phyloP scores from a whole-genome alignment of 495 filamentous ascomycete genomes.

The Penicillium crystallinum region DNA sequence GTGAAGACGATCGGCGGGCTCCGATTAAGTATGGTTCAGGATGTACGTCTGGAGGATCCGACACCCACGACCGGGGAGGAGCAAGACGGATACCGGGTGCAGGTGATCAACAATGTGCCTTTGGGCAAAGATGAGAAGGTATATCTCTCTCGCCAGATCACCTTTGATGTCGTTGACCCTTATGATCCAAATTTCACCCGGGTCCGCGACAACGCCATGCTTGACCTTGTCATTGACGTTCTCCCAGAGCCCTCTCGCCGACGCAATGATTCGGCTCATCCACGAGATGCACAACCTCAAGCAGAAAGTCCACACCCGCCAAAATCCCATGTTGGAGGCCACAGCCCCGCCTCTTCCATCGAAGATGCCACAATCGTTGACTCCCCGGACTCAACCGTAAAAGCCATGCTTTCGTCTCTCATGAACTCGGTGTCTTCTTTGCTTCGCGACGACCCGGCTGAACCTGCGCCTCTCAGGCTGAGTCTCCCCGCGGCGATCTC shows the following conservation, averaged over 20 bases:
- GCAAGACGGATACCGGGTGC: slow-evolving; percentile 62
- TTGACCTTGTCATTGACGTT: slow-evolving; percentile 67
- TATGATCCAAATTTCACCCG: slow-evolving; percentile 80
- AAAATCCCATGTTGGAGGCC: slow-evolving; percentile 14
- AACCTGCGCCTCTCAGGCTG: slow-evolving; percentile 33
- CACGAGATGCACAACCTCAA: slow-evolving; percentile 26
- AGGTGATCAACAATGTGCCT: slow-evolving; percentile 70
- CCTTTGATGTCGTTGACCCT: slow-evolving; percentile 63
- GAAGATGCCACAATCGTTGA: slow-evolving; percentile 27
- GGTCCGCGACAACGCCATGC: slow-evolving; percentile 61
- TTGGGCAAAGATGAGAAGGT: slow-evolving; percentile 89
- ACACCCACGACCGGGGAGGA: slow-evolving; percentile 21
- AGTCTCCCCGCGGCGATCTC: slow-evolving; percentile 64
- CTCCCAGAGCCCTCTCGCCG: slow-evolving; percentile 34
- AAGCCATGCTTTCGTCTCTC: slow-evolving; percentile 49
- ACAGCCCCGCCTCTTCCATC: slow-evolving; percentile 15
- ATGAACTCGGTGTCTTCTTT: slow-evolving; percentile 54
- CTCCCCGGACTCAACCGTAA: slow-evolving; percentile 44
- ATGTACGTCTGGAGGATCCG: slow-evolving; percentile 41
- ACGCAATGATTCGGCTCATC: slow-evolving; percentile 37
- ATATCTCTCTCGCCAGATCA: slow-evolving; percentile 69
- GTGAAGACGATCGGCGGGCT: slow-evolving; percentile 75
- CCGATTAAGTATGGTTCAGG: slow-evolving; percentile 73
- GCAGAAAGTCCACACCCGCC: slow-evolving; percentile 15
- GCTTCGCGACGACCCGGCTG: slow-evolving; percentile 39